Base-by-base conservation (phyloP, 1,284 basidiomycete species). In the Xerocomus nothofagi region DNA sequence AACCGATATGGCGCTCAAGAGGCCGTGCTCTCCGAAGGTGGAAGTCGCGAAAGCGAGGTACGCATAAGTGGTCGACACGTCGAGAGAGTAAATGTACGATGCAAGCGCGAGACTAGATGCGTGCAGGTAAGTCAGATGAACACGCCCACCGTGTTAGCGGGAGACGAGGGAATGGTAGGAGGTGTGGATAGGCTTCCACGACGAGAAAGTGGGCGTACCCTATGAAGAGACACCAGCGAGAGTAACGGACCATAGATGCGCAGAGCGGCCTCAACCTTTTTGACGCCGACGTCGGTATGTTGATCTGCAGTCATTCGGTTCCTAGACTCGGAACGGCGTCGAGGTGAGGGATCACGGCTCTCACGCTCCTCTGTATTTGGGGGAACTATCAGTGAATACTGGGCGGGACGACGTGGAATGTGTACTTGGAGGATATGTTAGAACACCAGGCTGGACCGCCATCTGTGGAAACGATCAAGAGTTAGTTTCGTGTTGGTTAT, bases 71-170 rank as follows among this genome's bases (percentile, higher is more conserved):
- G 86, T 89, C 40, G 76, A 73, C 38, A 79, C 76, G 56, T 90
- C 88, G 14, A 91, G 73, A 0, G 86, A 86, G 66, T 90, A 91
- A 55, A 88, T 84, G 67, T 90, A 91, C 2, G 84, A 79, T 0
- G 84, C 82, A 3, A 89, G 75, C 24, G 74, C 85, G 50, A 90
- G 71, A 42, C 85, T 86, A 44, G 18, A 30, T n/a, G 32, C 4
- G 30, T 23, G 10, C 32, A 20, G 17, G 18, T 14, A 29, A 10
- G 29, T 43, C 17, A 50, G 32, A 30, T 7, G 15, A 51, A 24
- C 14, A 14, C 10, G 18, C 24, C 23, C 12, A 18, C 18, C 15
- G 14, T 24, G 33, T 31, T 7, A 18, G 33, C 12, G 30, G 20
- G 40, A 37, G 33, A 32, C 5, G n/a, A 29, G 11, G 42, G 23